Conservation (phyloP, 1,284 basidiomycete species). For the Meripilus lineatus region DNA sequence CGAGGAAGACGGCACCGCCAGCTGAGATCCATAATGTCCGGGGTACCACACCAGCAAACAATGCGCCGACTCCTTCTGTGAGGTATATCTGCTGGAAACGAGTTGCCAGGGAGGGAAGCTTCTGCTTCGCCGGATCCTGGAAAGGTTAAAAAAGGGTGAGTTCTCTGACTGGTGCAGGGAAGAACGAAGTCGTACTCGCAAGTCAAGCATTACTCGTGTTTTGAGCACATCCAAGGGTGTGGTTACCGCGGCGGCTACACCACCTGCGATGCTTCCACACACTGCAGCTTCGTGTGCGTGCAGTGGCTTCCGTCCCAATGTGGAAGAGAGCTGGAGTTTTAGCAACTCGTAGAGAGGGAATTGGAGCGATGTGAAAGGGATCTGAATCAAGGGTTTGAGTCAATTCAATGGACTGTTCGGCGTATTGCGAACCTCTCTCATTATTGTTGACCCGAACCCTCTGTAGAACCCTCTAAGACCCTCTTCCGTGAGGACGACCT, state of each 20-base stretch:
- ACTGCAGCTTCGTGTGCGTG: slow-evolving; percentile 83
- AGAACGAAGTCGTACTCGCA: slow-evolving; percentile 48
- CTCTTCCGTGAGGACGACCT: slow-evolving; percentile 47
- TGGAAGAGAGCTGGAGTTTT: slow-evolving; percentile 61
- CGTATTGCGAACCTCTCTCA: slow-evolving; percentile 56
- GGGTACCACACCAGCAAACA: slow-evolving; percentile 88
- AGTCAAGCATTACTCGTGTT: slow-evolving; percentile 95
- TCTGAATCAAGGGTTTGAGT: slow-evolving; percentile 43
- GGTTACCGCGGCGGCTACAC: slow-evolving; percentile 84
- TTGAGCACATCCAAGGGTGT: slow-evolving; percentile 97
- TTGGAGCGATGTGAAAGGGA: slow-evolving; percentile 97
- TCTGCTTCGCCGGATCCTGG: slow-evolving; percentile 45
- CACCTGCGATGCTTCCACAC: slow-evolving; percentile 91
- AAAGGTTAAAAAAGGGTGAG: background rate
- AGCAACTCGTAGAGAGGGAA: slow-evolving; percentile 95
- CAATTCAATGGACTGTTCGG: slow-evolving; percentile 3
- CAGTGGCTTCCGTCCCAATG: slow-evolving; percentile 49
- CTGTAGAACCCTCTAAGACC: slow-evolving; percentile 74
- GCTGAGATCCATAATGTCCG: slow-evolving; percentile 94
- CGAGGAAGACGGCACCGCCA: slow-evolving; percentile 95
- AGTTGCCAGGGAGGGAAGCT: slow-evolving; percentile 48
- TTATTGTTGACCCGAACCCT: slow-evolving; percentile 76
- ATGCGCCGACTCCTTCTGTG: slow-evolving; percentile 68
- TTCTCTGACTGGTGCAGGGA: background rate
- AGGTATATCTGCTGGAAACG: slow-evolving; percentile 65